Evolutionary conservation across 2,329 filamentous ascomycete genomes (phyloP), one percentile per base, ranked within the genome.

Genomic region (Verticillium albo-atrum): DNA sequence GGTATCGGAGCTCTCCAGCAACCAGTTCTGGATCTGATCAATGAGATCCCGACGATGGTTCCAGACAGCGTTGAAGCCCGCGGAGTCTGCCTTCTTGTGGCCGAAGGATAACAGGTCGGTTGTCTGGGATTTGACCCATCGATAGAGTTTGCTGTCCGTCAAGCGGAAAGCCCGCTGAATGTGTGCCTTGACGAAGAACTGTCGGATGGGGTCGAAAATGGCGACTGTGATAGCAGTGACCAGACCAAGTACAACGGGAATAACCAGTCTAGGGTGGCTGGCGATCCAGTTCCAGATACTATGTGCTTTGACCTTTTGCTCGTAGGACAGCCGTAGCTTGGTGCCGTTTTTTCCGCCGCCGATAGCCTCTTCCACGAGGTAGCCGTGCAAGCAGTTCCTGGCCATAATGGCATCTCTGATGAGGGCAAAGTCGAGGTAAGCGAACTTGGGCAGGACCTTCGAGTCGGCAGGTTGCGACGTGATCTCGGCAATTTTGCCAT

Each of bases 191-290:
- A 98, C 91, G 68, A 96, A 97, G 70, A 96, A 95, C 0, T 92
- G 93, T 52, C 95, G 87, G 60, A 99, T 93, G 0, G 95, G 95
- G 67, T 99, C 95, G 68, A 99, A 98, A 7, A 98, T 81, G 1
- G 91, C 86, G 23, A 97, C 92, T 0, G 93, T 96, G 54, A 95
- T 78, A 34, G 89, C 88, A 0, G 93, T 92, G 30, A 97, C 71
- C 3, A 98, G 75, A 1, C 92, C 94, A 17, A 91, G 92, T 2
- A 97, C 58, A 1, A 90, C 75, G 0, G 95, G 94, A 54, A 99
- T 89, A 27, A 96, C 90, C 53, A 98, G 91, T 55, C 92, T 84
- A 0, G 94, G 93, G 68, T 99, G 95, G 60, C 78, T 90, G 10
- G 90, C 81, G 28, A 98, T 74, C 93, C 92, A 98, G 64, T 96